Conservation (phyloP, 805 yeast genomes). For the Barnettozyma californica region DNA sequence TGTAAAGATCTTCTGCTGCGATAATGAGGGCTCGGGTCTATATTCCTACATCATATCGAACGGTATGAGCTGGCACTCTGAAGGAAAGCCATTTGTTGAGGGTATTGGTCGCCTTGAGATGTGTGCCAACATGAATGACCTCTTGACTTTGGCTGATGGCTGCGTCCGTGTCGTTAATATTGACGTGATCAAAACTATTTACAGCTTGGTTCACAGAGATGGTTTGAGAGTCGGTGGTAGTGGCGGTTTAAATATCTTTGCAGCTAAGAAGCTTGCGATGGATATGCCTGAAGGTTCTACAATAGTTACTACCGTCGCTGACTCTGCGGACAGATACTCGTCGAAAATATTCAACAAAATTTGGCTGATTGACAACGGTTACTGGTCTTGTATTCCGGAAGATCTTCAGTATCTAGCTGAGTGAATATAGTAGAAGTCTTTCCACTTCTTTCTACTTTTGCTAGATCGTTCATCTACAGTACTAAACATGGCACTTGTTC, state of each 20-base stretch:
- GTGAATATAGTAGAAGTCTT: background rate
- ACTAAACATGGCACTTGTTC: background rate
- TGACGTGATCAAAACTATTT: constrained; percentile 17
- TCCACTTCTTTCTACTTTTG: background rate
- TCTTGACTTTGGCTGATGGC: constrained; percentile 15
- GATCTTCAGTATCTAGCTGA: constrained; percentile 15
- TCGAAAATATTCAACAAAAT: constrained; percentile 20
- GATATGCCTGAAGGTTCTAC: constrained; percentile 22
- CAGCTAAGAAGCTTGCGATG: constrained; percentile 19
- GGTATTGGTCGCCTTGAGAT: constrained; percentile 22
- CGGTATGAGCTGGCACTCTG: constrained; percentile 20
- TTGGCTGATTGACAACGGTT: constrained; percentile 18
- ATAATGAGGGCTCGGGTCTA: constrained; percentile 80
- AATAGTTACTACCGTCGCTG: constrained; percentile 24
- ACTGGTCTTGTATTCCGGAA: constrained; percentile 20
- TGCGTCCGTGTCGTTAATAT: constrained; percentile 17
- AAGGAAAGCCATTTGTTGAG: constrained; percentile 23
- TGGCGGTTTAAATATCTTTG: constrained; percentile 21
- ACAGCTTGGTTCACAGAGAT: constrained; percentile 13
- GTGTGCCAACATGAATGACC: constrained; percentile 18
- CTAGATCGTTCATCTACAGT: background rate
- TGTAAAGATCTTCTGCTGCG: constrained; percentile 55
- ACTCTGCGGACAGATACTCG: constrained; percentile 20
- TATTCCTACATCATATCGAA: constrained; percentile 15
- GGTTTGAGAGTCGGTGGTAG: constrained; percentile 21